Percentiles rank a stretch among this genome's conserved stretches.
phyloP scores from a whole-genome alignment of 2,329 filamentous ascomycete species.

The Calonectria hawksworthii region DNA sequence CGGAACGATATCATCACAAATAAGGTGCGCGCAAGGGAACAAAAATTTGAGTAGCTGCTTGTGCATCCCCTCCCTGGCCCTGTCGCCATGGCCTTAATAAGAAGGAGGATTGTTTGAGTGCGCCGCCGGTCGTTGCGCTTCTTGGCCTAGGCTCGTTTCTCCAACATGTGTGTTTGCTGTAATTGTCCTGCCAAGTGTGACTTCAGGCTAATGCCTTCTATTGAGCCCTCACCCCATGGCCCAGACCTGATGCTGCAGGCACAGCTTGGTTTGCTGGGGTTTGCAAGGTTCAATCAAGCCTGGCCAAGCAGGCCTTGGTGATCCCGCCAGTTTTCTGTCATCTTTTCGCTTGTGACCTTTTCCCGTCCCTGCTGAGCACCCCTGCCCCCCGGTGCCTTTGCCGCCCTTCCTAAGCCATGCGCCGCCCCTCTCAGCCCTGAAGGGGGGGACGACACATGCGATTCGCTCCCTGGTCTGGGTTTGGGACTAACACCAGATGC shows the following conservation, averaged over 20 bases:
- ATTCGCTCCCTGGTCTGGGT: conserved; percentile 12
- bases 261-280: neutral
- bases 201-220: neutral
- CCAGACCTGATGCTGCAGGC: neutral
- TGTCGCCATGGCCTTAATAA: neutral
- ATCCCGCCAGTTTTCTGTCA: conserved; percentile 21
- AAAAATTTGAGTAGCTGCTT: neutral
- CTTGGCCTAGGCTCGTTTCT: neutral
- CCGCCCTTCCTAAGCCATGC: conserved; percentile 5
- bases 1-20: neutral
- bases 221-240: neutral
- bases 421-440: conserved; percentile 7
- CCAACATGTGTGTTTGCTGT: neutral
- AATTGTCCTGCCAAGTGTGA: conserved; percentile 9
- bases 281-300: neutral
- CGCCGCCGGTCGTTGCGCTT: conserved; percentile 4
- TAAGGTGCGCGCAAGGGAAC: neutral
- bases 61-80: neutral
- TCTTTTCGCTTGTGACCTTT: neutral
- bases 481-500: conserved; percentile 17
- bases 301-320: neutral
- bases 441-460: conserved; percentile 7
- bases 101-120: neutral
- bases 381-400: neutral
- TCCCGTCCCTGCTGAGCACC: neutral